phyloP scores from a whole-genome alignment of 768 basidiomycete genomes.

The Paxillus involutus region DNA sequence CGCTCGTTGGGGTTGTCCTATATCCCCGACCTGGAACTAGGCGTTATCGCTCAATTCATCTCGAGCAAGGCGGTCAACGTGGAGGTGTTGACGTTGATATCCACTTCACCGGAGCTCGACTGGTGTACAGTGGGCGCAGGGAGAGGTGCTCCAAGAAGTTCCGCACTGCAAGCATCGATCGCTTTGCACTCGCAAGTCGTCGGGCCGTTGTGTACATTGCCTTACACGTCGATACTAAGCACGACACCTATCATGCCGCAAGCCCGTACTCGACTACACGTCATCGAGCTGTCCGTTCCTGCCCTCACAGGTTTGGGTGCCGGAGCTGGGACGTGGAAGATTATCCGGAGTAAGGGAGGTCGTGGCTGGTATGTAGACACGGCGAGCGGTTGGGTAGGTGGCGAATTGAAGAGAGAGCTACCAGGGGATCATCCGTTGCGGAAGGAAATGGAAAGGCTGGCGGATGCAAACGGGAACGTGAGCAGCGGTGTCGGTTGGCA shows the following conservation, averaged over 20 bases:
- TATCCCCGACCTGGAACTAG: conserved; percentile 69
- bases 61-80: conserved; percentile 66
- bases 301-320: conserved; percentile 72
- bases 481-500: conserved; percentile 94
- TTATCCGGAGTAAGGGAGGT: conserved; percentile 89
- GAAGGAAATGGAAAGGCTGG: conserved; percentile 66
- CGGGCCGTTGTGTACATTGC: conserved; percentile 75
- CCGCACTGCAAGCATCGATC: conserved; percentile 68
- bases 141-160: conserved; percentile 31
- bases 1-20: conserved; percentile 90
- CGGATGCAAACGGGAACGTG: conserved; percentile 86
- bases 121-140: conserved; percentile 41
- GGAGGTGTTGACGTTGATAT: conserved; percentile 82
- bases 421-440: conserved; percentile 64
- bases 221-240: conserved; percentile 62
- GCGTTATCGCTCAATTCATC: conserved; percentile 68
- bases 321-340: conserved; percentile 84
- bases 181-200: conserved; percentile 77
- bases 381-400: conserved; percentile 73
- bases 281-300: conserved; percentile 79
- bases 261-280: conserved; percentile 74
- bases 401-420: conserved; percentile 60
- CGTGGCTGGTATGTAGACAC: conserved; percentile 95
- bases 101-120: conserved; percentile 75
- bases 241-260: conserved; percentile 28